A percentile compares a stretch with the other conserved stretches of the same genome.
phyloP scores from a whole-genome alignment of 176 grass and related monocot species.

The Melocanna baccifera region DNA sequence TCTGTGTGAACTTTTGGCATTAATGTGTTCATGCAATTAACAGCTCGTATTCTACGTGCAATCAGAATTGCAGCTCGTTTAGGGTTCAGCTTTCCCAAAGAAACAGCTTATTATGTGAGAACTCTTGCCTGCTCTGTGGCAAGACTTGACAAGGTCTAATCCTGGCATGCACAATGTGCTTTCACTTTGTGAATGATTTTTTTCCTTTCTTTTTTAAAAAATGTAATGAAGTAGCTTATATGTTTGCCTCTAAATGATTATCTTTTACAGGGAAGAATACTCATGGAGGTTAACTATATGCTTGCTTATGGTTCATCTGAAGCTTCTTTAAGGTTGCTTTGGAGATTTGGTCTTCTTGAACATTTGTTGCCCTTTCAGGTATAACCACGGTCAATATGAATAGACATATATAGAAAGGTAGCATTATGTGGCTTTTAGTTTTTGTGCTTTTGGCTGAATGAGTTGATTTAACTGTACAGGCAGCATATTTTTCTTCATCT shows the following conservation, averaged over 20 bases:
- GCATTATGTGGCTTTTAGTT: conserved; percentile 4
- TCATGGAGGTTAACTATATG: conserved; percentile 99
- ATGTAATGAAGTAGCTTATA: background rate
- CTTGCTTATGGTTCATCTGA: conserved; percentile 96
- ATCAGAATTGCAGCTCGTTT: conserved; percentile 99
- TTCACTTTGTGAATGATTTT: conserved; percentile 6
- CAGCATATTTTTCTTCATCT: conserved; percentile 84
- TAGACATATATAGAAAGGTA: conserved; percentile 4
- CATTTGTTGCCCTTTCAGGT: conserved; percentile 91
- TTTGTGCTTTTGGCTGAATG: conserved; percentile 27
- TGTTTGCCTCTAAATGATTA: conserved; percentile 15
- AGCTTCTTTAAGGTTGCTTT: conserved; percentile 92
- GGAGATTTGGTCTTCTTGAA: conserved; percentile 94
- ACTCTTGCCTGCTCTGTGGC: conserved; percentile 68
- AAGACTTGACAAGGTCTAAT: conserved; percentile 79
- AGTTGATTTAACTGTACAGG: conserved; percentile 49
- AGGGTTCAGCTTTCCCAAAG: conserved; percentile 85
- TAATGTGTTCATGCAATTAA: conserved; percentile 49
- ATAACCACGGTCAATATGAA: background rate
- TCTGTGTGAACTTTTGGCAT: conserved; percentile 29
- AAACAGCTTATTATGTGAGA: conserved; percentile 93
- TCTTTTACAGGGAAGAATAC: conserved; percentile 67
- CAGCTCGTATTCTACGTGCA: conserved; percentile 98
- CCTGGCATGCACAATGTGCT: conserved; percentile 10
- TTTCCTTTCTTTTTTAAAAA: conserved; percentile 4